Percentiles rank a stretch among this genome's conserved stretches.
Conservation (phyloP, 768 basidiomycete genomes). For the Baorangia bicolor region DNA sequence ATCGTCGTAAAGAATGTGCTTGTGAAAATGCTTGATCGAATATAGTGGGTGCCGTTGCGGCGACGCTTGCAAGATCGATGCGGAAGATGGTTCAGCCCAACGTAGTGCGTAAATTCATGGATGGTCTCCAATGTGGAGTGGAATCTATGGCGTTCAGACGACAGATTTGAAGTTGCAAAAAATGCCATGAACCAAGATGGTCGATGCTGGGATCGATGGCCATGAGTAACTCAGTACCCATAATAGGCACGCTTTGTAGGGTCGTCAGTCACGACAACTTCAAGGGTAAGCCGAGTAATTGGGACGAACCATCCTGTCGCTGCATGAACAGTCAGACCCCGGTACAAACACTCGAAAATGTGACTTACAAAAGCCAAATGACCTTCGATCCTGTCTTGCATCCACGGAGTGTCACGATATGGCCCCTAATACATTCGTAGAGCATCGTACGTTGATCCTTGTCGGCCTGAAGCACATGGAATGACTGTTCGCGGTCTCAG, state of each 20-base stretch:
- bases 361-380: conserved; percentile 77
- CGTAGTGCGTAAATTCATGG: conserved; percentile 23
- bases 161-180: conserved; percentile 25
- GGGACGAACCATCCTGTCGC: conserved; percentile 55
- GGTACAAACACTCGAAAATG: background rate
- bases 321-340: conserved; percentile 22
- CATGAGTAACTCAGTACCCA: conserved; percentile 42
- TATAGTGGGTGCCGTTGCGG: conserved; percentile 15
- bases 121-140: conserved; percentile 22
- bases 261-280: conserved; percentile 15
- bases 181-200: conserved; percentile 31
- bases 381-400: conserved; percentile 91
- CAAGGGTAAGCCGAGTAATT: background rate
- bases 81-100: conserved; percentile 27
- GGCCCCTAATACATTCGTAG: conserved; percentile 83
- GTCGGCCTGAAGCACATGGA: conserved; percentile 54
- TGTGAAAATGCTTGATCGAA: conserved; percentile 25
- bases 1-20: conserved; percentile 25
- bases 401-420: conserved; percentile 86
- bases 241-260: conserved; percentile 60
- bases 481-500: conserved; percentile 5
- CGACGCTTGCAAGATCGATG: conserved; percentile 32
- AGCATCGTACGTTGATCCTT: conserved; percentile 81
- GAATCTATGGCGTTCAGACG: conserved; percentile 16
- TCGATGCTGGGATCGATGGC: conserved; percentile 17